A percentile compares a stretch with the other conserved stretches of the same genome.
Conservation (phyloP, 2,329 filamentous ascomycete species). For the Claviceps humidiphila region DNA sequence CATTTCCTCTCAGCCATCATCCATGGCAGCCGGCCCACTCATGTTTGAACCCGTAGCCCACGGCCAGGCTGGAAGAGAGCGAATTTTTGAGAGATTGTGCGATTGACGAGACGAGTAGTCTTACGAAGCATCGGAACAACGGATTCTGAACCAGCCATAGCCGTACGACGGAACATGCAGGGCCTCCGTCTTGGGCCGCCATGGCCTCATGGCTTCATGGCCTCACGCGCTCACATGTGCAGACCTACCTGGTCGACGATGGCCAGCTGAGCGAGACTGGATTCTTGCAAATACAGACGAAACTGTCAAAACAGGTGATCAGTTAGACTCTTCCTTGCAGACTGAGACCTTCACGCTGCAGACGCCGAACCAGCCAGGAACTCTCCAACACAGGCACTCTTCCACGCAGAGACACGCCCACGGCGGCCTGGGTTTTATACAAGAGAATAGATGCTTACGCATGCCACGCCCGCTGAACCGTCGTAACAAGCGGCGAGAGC, state of each 20-base stretch:
- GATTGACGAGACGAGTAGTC: background rate
- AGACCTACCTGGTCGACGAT: background rate
- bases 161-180: background rate
- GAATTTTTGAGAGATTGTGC: background rate
- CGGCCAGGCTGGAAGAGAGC: background rate
- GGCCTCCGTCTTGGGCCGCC: background rate
- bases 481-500: constrained; percentile 3
- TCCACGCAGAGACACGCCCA: constrained; percentile 1
- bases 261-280: background rate
- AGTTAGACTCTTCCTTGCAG: constrained; percentile 1
- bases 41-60: background rate
- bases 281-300: background rate
- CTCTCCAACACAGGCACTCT: constrained; percentile 2
- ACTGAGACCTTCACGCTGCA: background rate
- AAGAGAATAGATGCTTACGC: constrained; percentile 1
- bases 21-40: background rate
- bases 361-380: constrained; percentile 1
- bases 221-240: background rate
- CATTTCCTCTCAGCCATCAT: background rate
- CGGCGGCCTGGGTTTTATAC: background rate
- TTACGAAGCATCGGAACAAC: background rate
- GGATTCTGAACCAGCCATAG: background rate
- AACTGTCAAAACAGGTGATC: background rate
- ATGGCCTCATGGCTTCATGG: background rate
- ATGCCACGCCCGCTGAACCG: background rate